Evolutionary conservation across 2,329 filamentous ascomycete species (phyloP).

Genomic region (Cordyceps farinosa): DNA sequence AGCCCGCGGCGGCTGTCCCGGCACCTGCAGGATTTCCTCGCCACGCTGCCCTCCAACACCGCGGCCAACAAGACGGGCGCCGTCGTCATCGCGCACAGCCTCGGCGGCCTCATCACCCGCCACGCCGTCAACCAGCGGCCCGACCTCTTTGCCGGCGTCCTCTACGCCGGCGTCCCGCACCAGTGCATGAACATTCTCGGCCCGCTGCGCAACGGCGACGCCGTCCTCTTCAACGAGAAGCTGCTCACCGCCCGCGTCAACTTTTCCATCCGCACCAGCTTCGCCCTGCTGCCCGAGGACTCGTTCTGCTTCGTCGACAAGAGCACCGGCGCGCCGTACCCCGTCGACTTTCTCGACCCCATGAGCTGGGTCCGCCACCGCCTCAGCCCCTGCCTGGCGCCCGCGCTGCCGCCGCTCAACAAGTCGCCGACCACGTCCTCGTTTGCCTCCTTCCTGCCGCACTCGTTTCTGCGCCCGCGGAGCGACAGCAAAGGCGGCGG

Average conservation of each 20-base stretch:
- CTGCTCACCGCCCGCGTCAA: slow-evolving; percentile 91
- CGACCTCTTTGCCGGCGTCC: slow-evolving; percentile 78
- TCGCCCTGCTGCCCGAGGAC: slow-evolving; percentile 78
- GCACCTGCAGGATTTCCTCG: slow-evolving; percentile 69
- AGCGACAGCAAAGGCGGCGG: slow-evolving; percentile 40
- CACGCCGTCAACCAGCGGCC: slow-evolving; percentile 84
- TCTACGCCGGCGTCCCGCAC: slow-evolving; percentile 82
- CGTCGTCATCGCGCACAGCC: slow-evolving; percentile 77
- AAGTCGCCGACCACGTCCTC: slow-evolving; percentile 38
- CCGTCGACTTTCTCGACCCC: slow-evolving; percentile 77
- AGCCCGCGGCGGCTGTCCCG: slow-evolving; percentile 73
- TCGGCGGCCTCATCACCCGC: slow-evolving; percentile 83
- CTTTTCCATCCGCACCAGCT: slow-evolving; percentile 85
- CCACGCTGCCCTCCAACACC: slow-evolving; percentile 67
- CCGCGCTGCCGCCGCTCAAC: slow-evolving; percentile 53
- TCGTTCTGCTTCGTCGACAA: slow-evolving; percentile 86
- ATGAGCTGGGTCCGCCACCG: slow-evolving; percentile 76
- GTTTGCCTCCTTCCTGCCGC: slow-evolving; percentile 48
- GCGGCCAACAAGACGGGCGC: slow-evolving; percentile 50
- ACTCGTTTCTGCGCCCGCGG: slow-evolving; percentile 39
- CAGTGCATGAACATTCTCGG: slow-evolving; percentile 89
- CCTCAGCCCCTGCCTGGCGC: slow-evolving; percentile 73
- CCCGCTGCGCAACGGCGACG: slow-evolving; percentile 86
- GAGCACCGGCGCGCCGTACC: slow-evolving; percentile 73
- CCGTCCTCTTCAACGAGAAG: slow-evolving; percentile 82